phyloP scores from a whole-genome alignment of 225 moss, liverwort and hornwort species.

The Straminergon stramineum region DNA sequence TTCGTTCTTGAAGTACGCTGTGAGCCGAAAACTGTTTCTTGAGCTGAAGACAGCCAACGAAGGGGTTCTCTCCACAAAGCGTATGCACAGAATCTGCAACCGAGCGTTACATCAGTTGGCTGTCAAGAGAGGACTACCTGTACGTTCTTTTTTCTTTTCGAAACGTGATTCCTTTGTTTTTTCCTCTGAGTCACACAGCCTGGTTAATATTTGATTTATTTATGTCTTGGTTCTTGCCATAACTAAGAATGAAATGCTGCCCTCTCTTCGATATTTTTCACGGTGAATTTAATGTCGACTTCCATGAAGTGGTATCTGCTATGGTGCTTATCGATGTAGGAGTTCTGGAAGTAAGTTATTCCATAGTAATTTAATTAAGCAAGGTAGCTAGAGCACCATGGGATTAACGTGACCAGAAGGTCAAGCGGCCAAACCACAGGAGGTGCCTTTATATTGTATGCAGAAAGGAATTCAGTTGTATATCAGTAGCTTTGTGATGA shows the following conservation, averaged over 20 bases:
- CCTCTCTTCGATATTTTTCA: not conserved
- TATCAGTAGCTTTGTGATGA: not conserved
- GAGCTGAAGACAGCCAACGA: constrained; percentile 57
- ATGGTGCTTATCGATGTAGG: not conserved
- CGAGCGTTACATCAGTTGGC: constrained; percentile 63
- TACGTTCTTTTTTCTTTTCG: constrained; percentile 3
- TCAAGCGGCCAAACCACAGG: not conserved
- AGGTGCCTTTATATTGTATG: not conserved
- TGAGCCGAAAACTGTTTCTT: constrained; percentile 80
- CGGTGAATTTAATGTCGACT: not conserved
- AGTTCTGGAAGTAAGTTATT: not conserved
- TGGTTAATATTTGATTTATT: not conserved
- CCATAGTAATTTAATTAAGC: not conserved
- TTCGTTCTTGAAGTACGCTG: constrained; percentile 86
- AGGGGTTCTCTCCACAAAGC: constrained; percentile 80
- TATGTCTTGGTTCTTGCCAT: not conserved
- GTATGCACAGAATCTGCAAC: constrained; percentile 77
- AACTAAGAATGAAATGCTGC: not conserved
- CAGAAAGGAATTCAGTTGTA: not conserved
- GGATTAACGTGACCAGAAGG: not conserved
- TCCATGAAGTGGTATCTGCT: not conserved
- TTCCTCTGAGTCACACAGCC: not conserved
- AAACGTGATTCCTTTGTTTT: not conserved
- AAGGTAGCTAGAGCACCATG: not conserved
- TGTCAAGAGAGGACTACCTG: constrained; percentile 49